Evolutionary conservation across 164 flowering plant genomes (phyloP).

Genomic region (Hamamelis virginiana): DNA sequence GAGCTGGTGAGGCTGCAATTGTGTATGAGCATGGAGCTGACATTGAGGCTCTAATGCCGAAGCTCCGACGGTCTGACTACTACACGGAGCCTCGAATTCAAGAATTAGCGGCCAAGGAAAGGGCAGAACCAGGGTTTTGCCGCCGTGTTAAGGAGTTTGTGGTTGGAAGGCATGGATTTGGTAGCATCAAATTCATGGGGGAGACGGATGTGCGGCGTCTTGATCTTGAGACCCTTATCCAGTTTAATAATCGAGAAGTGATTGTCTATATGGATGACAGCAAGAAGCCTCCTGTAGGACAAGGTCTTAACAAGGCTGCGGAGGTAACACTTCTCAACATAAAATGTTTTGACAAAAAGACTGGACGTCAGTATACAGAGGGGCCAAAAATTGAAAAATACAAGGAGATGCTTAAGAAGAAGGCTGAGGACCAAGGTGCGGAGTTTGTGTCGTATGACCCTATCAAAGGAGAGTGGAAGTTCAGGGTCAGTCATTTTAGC

Average conservation of each 20-base stretch:
- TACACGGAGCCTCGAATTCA: slow-evolving; percentile 85
- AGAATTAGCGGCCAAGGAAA: slow-evolving; percentile 91
- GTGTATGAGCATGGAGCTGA: slow-evolving; percentile 89
- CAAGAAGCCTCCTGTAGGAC: slow-evolving; percentile 94
- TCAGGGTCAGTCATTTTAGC: slow-evolving; percentile 83
- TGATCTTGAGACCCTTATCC: slow-evolving; percentile 78
- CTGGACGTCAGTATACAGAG: slow-evolving; percentile 67
- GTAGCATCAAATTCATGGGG: slow-evolving; percentile 84
- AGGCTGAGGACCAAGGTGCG: slow-evolving; percentile 89
- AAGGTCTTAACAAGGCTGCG: slow-evolving; percentile 95
- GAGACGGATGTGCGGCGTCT: slow-evolving; percentile 88
- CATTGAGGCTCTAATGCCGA: slow-evolving; percentile 89
- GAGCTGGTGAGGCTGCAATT: slow-evolving; percentile 93
- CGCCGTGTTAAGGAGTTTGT: slow-evolving; percentile 75
- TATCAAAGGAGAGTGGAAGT: slow-evolving; percentile 87
- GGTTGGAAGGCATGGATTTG: slow-evolving; percentile 78
- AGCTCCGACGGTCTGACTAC: slow-evolving; percentile 79
- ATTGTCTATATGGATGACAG: slow-evolving; percentile 88
- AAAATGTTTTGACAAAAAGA: slow-evolving; percentile 78
- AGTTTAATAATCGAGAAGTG: slow-evolving; percentile 86
- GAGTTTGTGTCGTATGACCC: slow-evolving; percentile 85
- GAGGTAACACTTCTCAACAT: slow-evolving; percentile 90
- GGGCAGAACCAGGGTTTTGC: slow-evolving; percentile 83
- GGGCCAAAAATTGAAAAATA: slow-evolving; percentile 77
- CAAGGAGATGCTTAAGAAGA: slow-evolving; percentile 74